These are phyloP conservation scores for Prototheca wickerhamii DNA, from an alignment of 163 green algal genomes.

Conservation along the genomic window DNA sequence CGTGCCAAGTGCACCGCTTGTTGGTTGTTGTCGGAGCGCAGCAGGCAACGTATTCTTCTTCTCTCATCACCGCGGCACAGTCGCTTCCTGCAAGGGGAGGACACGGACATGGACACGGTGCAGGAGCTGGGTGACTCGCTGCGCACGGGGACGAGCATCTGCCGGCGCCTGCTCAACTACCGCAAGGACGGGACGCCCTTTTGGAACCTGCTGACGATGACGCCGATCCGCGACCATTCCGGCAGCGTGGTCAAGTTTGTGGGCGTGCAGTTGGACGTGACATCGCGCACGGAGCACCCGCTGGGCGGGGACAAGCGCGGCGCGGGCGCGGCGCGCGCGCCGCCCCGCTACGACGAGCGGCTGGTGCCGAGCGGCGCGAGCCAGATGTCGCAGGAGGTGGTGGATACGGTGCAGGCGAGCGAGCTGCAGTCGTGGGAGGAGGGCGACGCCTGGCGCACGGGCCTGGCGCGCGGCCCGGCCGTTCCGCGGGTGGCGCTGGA, in stretches of 20 bases:
- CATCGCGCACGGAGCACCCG: constrained; percentile 83
- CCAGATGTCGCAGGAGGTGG: constrained; percentile 71
- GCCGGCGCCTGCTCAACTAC: constrained; percentile 89
- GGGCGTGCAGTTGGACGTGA: constrained; percentile 91
- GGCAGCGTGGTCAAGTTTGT: constrained; percentile 87
- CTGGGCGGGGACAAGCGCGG: too few relatives aligned
- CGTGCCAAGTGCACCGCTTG: too few relatives aligned
- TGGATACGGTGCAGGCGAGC: constrained; percentile 44
- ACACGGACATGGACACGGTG: constrained; percentile 79
- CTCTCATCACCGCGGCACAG: constrained; percentile 29
- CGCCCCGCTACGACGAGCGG: constrained; percentile 41
- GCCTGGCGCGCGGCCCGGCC: constrained; percentile 33
- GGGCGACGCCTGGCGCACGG: constrained; percentile 19
- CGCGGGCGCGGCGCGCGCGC: too few relatives aligned
- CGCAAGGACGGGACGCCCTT: constrained; percentile 86
- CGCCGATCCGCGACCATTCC: constrained; percentile 77
- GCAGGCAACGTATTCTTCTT: not conserved
- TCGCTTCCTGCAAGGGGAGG: constrained; percentile 86
- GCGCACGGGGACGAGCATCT: constrained; percentile 48
- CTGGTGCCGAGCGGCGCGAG: constrained; percentile 69
- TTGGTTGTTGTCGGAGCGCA: too few relatives aligned
- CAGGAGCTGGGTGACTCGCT: constrained; percentile 68
- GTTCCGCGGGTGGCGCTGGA: constrained; percentile 86
- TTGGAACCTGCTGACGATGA: constrained; percentile 96
- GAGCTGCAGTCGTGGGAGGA: constrained; percentile 1